These are phyloP conservation scores for Venturia effusa DNA, from an alignment of 2,329 filamentous ascomycete species.

Conservation along the genomic window DNA sequence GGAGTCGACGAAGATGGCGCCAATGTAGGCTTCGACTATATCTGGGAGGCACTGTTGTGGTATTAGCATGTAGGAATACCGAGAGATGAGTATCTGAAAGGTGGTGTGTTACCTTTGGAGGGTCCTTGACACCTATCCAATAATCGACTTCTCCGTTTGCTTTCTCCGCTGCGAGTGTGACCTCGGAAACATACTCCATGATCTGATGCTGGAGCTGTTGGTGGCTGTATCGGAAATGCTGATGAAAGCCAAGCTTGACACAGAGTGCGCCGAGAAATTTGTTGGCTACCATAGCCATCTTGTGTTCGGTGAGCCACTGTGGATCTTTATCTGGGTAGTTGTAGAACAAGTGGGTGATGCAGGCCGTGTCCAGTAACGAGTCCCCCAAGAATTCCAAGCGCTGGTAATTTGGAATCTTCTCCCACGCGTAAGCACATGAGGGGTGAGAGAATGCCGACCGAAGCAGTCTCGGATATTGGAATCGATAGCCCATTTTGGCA, in stretches of 20 bases:
- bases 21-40: conserved; percentile 78
- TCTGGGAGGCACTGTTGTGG: conserved; percentile 56
- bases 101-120: conserved; percentile 46
- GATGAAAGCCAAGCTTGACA: conserved; percentile 67
- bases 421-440: conserved; percentile 64
- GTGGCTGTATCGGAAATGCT: conserved; percentile 49
- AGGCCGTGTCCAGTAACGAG: conserved; percentile 74
- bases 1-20: conserved; percentile 85
- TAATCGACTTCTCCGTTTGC: conserved; percentile 49
- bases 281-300: conserved; percentile 99
- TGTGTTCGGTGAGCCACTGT: conserved; percentile 96
- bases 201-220: conserved; percentile 42
- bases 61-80: conserved; percentile 8
- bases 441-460: conserved; percentile 82
- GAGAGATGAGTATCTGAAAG: too few relatives aligned
- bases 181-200: conserved; percentile 44
- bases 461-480: conserved; percentile 64
- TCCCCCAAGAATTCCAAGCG: conserved; percentile 88
- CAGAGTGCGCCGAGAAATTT: conserved; percentile 79
- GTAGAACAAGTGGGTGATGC: conserved; percentile 72
- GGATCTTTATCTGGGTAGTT: conserved; percentile 70
- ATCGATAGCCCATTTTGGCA: conserved; percentile 50
- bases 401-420: conserved; percentile 79
- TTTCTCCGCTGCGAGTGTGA: conserved; percentile 41
- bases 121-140: conserved; percentile 53